Evolutionary conservation across 169 alveolate genomes (phyloP).

Genomic region (Besnoitia besnoiti): DNA sequence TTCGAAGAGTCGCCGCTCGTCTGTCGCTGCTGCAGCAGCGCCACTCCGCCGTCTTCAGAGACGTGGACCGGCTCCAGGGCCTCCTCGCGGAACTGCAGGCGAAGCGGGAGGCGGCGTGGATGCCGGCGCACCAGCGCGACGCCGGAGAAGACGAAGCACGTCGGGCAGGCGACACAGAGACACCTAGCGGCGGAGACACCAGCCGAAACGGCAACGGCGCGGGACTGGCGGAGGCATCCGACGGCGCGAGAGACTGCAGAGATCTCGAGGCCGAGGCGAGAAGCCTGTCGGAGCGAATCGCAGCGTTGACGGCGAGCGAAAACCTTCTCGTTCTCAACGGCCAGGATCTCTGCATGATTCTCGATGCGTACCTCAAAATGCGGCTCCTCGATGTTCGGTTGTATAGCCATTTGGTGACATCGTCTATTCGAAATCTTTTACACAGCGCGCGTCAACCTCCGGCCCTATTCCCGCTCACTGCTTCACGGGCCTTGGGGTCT

Average conservation of each 20-base stretch:
- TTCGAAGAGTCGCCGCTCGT: neutral
- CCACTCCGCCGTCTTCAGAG: neutral
- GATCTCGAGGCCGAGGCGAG: neutral
- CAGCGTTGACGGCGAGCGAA: neutral
- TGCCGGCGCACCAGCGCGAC: neutral
- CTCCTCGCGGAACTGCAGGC: neutral
- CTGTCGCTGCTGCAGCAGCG: neutral
- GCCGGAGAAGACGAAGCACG: neutral
- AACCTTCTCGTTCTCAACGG: neutral
- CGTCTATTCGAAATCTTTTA: neutral
- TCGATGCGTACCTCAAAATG: neutral
- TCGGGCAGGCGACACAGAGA: neutral
- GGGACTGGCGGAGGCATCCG: too few species aligned
- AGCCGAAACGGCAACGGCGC: neutral
- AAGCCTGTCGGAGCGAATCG: neutral
- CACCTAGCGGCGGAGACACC: neutral
- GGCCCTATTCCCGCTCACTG: neutral
- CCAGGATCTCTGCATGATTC: neutral
- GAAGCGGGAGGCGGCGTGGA: neutral
- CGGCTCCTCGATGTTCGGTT: neutral
- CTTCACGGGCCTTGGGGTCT: neutral
- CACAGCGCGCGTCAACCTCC: neutral
- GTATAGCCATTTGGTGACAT: neutral
- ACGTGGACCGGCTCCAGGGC: neutral
- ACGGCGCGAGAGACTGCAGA: neutral